Base-by-base conservation (phyloP, 2,329 filamentous ascomycete genomes). In the Daldinia eschscholtzii region DNA sequence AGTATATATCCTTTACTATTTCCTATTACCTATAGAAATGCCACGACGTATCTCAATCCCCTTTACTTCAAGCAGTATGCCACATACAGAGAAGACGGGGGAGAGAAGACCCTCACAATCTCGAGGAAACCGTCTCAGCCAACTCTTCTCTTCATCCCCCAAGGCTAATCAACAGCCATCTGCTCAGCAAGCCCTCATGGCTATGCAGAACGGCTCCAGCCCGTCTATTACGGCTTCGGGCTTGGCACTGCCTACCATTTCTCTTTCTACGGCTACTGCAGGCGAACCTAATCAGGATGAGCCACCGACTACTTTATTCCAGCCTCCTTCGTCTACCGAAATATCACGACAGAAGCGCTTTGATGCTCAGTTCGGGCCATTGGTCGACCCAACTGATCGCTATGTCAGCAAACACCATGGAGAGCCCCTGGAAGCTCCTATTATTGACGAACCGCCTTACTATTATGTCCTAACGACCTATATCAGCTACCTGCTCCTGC, bases 381-480 rank as follows among this genome's bases (percentile, higher is more conserved):
- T 98, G 57, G 87, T 90, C 72, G 91, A 93, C 72, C 88, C 90
- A 57, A 91, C 87, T 76, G 95, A 99, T 81, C 88, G 93, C 78
- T 97, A 98, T 83, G 91, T 92, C 71, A 98, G 94, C 85, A 89
- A 92, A 80, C 94, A 97, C 79, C 89, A 92, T 69, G 95, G 94
- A 74, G 88, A 90, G 75, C 88, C 91, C 42, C 91, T 98, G 65
- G 89, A 90, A 52, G 88, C 93, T 41, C 94, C 95, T 4, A 85
- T 98, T 67, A 93, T 97, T 79, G 96, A 99, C 78, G 95, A 98
- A 80, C 95, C 96, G 46, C 93, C 95, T 18, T 98, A 98, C 83
- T 98, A 94, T 85, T 98, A 93, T 83, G 89, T 99, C 76, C 88
- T 99, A 74, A 98, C 96, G 39, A 99, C 96, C 76, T 99, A 99